A percentile compares a stretch with the other conserved stretches of the same genome.
Evolutionary conservation across 1,284 basidiomycete species (phyloP).

Genomic region (Sporisorium reilianum): DNA sequence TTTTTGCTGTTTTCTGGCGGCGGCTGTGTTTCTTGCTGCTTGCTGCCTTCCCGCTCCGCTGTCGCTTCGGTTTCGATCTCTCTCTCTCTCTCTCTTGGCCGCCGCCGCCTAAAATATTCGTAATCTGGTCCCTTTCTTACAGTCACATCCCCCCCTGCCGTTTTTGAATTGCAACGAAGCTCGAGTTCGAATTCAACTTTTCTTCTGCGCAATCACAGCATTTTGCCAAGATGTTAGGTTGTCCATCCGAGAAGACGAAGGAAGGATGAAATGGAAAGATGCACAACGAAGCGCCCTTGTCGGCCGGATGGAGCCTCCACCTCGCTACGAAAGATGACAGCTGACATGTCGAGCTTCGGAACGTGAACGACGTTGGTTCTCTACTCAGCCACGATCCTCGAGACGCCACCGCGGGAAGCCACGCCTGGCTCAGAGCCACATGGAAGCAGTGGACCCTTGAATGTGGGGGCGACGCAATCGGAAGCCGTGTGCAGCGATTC

Average conservation of each 20-base stretch:
- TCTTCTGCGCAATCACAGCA: constrained; percentile 6
- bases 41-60: too few species aligned
- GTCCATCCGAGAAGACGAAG: constrained; percentile 6
- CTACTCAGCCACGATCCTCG: constrained; percentile 5
- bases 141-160: constrained; percentile 2
- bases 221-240: constrained; percentile 3
- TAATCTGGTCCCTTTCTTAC: constrained; percentile 3
- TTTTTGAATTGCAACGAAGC: not conserved
- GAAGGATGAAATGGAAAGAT: constrained; percentile 12
- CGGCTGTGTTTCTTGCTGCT: too few species aligned
- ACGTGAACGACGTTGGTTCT: not conserved
- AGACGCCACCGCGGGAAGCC: not conserved
- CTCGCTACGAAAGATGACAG: not conserved
- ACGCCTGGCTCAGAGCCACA: not conserved
- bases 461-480: not conserved
- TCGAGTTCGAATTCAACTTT: constrained; percentile 8
- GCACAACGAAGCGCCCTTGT: not conserved
- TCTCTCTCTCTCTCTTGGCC: constrained; percentile 15
- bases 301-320: constrained; percentile 12
- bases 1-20: constrained; percentile 2
- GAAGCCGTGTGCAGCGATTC: too few species aligned
- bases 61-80: not conserved
- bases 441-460: constrained; percentile 11
- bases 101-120: too few species aligned
- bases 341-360: not conserved